Conservation (phyloP, 371 early-diverging fungal species). For the Lichtheimia corymbifera region DNA sequence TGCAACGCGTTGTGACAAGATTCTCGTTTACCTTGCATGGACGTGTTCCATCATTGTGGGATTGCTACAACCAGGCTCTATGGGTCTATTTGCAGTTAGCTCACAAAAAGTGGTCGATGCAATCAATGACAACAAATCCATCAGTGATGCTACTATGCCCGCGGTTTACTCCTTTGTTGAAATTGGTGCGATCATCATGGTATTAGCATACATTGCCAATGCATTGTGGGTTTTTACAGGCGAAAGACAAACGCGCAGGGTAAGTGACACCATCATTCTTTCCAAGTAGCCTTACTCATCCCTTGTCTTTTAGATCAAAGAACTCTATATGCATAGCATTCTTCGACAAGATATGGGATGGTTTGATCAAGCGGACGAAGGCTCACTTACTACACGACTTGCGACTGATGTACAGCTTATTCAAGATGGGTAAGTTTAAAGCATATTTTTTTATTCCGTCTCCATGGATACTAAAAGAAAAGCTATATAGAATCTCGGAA, state of each 20-base stretch:
- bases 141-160: slow-evolving; percentile 15
- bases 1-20: slow-evolving; percentile 60
- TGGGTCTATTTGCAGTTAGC: slow-evolving; percentile 26
- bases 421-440: slow-evolving; percentile 65
- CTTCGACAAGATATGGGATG: slow-evolving; percentile 78
- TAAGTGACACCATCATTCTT: slow-evolving; percentile 37
- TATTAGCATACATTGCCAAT: slow-evolving; percentile 17
- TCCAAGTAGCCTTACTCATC: slow-evolving; percentile 29
- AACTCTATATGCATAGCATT: slow-evolving; percentile 62
- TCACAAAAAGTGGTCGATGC: slow-evolving; percentile 4
- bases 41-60: slow-evolving; percentile 25
- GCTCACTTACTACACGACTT: slow-evolving; percentile 70
- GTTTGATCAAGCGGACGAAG: slow-evolving; percentile 61
- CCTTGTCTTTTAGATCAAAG: slow-evolving; percentile 42
- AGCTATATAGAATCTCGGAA: slow-evolving; percentile 54
- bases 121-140: slow-evolving; percentile 8
- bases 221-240: slow-evolving; percentile 18
- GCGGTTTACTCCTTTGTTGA: slow-evolving; percentile 13
- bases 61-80: slow-evolving; percentile 25
- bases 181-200: slow-evolving; percentile 16
- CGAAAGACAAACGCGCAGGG: slow-evolving; percentile 29
- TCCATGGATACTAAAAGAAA: too few relatives aligned
- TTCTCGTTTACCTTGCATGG: slow-evolving; percentile 21
- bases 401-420: slow-evolving; percentile 74
- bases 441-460: too few relatives aligned